Percentiles rank a stretch among this genome's conserved stretches.
phyloP scores from a whole-genome alignment of 2,329 filamentous ascomycete species.

The Aspergillus tamarii region DNA sequence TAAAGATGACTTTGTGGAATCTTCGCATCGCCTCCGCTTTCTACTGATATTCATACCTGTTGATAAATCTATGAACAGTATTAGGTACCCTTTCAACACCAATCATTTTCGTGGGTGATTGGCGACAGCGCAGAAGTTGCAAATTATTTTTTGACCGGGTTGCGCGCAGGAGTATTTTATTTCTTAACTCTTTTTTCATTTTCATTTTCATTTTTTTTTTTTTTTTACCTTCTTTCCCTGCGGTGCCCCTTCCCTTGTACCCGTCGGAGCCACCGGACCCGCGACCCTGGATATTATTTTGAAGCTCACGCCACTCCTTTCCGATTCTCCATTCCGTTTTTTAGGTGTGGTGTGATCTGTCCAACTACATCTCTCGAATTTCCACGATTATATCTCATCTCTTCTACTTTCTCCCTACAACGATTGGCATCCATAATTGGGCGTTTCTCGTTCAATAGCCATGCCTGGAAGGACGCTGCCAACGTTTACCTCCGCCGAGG shows the following conservation, averaged over 20 bases:
- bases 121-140: neutral
- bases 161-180: neutral
- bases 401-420: neutral
- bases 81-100: neutral
- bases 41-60: neutral
- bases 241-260: conserved; percentile 6
- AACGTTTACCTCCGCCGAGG: conserved; percentile 77
- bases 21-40: neutral
- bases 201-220: neutral
- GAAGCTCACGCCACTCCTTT: conserved; percentile 29
- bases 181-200: neutral
- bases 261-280: conserved; percentile 26
- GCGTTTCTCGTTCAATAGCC: conserved; percentile 27
- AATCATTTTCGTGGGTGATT: neutral
- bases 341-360: conserved; percentile 8
- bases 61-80: neutral
- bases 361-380: conserved; percentile 15
- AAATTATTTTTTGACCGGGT: neutral
- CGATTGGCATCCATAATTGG: conserved; percentile 1
- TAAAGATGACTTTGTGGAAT: neutral
- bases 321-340: conserved; percentile 20
- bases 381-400: conserved; percentile 7
- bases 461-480: conserved; percentile 86
- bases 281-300: conserved; percentile 20
- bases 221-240: neutral